Base-by-base conservation (phyloP, 352 stramenopile genomes). In the Globisporangium orthogonon region DNA sequence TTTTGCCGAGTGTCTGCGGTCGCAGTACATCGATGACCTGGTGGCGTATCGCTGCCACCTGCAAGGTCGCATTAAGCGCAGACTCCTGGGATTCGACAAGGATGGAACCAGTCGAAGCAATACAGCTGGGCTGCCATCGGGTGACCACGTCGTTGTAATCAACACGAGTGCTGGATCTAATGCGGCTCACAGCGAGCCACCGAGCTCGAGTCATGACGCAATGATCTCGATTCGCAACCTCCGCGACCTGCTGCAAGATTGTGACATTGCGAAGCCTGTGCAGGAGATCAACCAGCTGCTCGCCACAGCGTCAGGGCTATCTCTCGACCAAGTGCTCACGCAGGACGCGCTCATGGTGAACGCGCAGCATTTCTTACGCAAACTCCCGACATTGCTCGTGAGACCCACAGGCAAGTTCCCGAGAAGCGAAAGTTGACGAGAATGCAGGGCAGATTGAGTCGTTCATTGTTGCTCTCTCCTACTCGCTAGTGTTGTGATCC, bases 11-110 rank as follows among this genome's bases (percentile, higher is more conserved):
- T 83, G 73, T 33, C 57, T 86, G 0, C 73, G 67, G 2, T 62
- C 70, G 37, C 79, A 87, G 58, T 76, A 82, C 54, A 66, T 89
- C 18, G 79, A 89, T 23, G 79, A 89, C 49, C 49, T 86, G 17
- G 53, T 87, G n/a, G 56, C 45, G 0, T 89, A 83, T 35, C 73
- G 75, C 0, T 60, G 47, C 1, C 72, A 82, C 29, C 18, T 87
- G 4, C 69, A 87, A 44, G 50, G 41, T 1, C 54, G 71, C 17
- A 67, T 86, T 18, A 56, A 67, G 49, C 49, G 53, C 4, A 53
- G 62, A n/a, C 41, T 79, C 5, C 50, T 7, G 13, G 58, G 11
- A 3, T 39, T 1, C n/a, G n/a, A n/a, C n/a, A n/a, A n/a, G n/a
- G n/a, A n/a, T n/a, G n/a, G n/a, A n/a, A 40, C 29, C 11, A 10